Evolutionary conservation across 2,329 filamentous ascomycete genomes (phyloP), one percentile per base, ranked within the genome.

Genomic region (Aspergillus floridensis): DNA sequence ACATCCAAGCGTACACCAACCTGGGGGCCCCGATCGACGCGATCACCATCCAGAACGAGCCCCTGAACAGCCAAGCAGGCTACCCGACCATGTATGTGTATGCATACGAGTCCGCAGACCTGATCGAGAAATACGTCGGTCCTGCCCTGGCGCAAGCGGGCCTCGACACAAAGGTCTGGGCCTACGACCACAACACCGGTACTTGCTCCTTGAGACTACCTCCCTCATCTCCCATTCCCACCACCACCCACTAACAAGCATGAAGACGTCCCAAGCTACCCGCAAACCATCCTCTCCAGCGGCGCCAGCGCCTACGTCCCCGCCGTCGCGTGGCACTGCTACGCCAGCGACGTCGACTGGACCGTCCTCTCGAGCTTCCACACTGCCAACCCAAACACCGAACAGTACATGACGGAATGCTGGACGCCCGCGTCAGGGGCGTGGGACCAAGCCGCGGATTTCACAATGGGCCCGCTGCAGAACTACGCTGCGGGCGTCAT

Each of bases 361-460:
- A 67, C 62, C 2, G 74, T 77, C 4, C 65, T 77, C n/a, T 70
- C 65, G 12, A 62, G 73, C 50, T 75, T 77, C 59, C 68, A 74
- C 58, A 60, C 66, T 47, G 63, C 62, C 31, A 75, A 71, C 52
- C 72, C 74, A 0, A 64, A 68, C 7, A 66, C 67, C 1, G 68
- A 68, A 5, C 75, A 77, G 53, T 76, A 76, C 62, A 76, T 77
- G 75, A 76, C 73, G 6, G 75, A 77, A 62, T 77, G 75, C 63
- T 74, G 71, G 63, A 75, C 68, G 8, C 69, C 69, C 0, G 64
- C 61, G 4, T 63, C 65, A 1, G 63, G 65, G 10, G 57, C 61
- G 32, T 70, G 68, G 68, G 62, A 70, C 26, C 67, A 70, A 29
- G 67, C 68, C 0, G 68, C 61, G 2, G 66, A 68, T 21, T 70